phyloP scores from a whole-genome alignment of 495 filamentous ascomycete genomes.

The Parathielavia hyrcaniae region DNA sequence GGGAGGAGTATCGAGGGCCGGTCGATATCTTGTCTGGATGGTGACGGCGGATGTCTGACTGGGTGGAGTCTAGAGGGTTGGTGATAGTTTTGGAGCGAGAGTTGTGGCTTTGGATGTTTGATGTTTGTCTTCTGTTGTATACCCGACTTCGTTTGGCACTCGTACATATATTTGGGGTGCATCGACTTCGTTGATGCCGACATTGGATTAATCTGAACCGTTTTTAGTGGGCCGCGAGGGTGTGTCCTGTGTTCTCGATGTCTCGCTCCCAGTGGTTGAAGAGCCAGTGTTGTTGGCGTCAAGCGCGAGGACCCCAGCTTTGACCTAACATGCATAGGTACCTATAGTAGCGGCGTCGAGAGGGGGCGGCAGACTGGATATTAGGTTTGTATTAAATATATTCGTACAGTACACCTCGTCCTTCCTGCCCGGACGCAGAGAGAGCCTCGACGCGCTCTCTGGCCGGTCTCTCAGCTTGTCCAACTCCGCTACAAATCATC shows the following conservation, averaged over 20 bases:
- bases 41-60: too few relatives aligned
- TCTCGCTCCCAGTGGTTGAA: too few relatives aligned
- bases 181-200: neutral
- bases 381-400: conserved; percentile 8
- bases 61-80: neutral
- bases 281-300: too few relatives aligned
- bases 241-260: too few relatives aligned
- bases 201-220: too few relatives aligned
- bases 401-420: neutral
- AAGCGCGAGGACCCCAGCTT: neutral
- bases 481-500: neutral
- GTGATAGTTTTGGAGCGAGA: neutral
- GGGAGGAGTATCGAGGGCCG: too few relatives aligned
- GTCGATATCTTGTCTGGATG: too few relatives aligned
- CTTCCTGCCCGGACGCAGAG: neutral
- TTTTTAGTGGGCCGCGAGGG: too few relatives aligned
- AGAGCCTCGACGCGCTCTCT: neutral
- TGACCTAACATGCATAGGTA: neutral
- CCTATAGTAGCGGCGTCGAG: neutral
- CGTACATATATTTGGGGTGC: neutral
- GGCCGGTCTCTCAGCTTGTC: neutral
- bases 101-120: neutral
- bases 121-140: neutral
- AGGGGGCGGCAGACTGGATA: neutral
- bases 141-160: conserved; percentile 3